Base-by-base conservation (phyloP, 2,329 filamentous ascomycete species). In the Fusarium protoensiforme region DNA sequence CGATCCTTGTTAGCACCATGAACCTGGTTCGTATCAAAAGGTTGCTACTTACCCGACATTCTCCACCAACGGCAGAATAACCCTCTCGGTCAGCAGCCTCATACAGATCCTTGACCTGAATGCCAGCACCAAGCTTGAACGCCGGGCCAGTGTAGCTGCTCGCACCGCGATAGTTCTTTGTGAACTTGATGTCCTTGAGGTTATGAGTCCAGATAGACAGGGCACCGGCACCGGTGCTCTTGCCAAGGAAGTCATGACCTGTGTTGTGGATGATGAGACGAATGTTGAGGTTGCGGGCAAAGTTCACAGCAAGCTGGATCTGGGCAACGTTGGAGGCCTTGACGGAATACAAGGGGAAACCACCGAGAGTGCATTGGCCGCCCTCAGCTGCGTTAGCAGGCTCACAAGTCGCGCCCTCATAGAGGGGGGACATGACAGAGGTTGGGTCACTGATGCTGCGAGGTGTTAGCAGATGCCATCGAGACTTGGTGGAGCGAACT, bases 231-330 rank as follows among this genome's bases (percentile, higher is more conserved):
- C 91, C 91, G 0, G 89, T 90, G 1, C 87, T 90, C 51, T 88
- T 87, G 46, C 90, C 91, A 29, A 82, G 79, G 72, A 86, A 88
- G 68, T 87, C 86, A 72, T 89, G 87, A 46, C 86, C 87, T 0
- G 86, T 89, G 78, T 88, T 82, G 58, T 76, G 87, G 58, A 88
- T 80, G 33, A 87, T 82, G 22, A 88, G 78, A 6, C 86, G 85
- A 9, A 88, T 77, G 75, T 87, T 86, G n/a, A 81, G 71, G 51
- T 81, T 83, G 16, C 83, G 81, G 16, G 86, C 85, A 68, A 88
- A 85, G 69, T 86, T 86, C 59, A 87, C 78, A 2, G 84, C 82
- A 2, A 84, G 81, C 74, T 87, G 85, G 36, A 87, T 82, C 65
- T 87, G 84, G 9, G 81, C 80, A 4, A 85, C 84, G n/a, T 78